Percentiles rank a stretch among this genome's conserved stretches.
Evolutionary conservation across 768 basidiomycete genomes (phyloP).

Genomic region (Glaciozyma antarctica): DNA sequence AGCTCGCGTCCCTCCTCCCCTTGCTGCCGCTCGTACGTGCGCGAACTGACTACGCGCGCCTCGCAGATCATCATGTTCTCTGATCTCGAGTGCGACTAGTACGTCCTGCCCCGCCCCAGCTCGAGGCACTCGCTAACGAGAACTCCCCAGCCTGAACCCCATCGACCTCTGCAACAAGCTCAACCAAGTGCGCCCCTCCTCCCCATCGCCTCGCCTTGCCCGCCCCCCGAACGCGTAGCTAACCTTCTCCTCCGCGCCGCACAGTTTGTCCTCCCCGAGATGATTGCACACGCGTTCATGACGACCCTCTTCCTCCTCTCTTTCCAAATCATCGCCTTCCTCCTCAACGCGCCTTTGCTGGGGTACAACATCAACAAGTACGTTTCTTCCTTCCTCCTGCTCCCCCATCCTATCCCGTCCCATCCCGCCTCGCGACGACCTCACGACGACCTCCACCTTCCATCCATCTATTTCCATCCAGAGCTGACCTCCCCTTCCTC

Average conservation of each 20-base stretch:
- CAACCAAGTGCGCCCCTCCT: slow-evolving; percentile 63
- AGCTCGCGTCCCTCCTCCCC: neutral
- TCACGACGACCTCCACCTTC: neutral
- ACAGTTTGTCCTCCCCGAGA: slow-evolving; percentile 95
- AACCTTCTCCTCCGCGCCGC: neutral
- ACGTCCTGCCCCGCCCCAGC: neutral
- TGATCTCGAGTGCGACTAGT: slow-evolving; percentile 77
- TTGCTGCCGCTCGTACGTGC: too few relatives aligned
- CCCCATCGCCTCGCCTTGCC: neutral
- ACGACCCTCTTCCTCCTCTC: slow-evolving; percentile 80
- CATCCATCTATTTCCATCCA: neutral
- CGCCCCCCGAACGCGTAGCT: neutral
- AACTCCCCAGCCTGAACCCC: slow-evolving; percentile 77
- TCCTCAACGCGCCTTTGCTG: slow-evolving; percentile 78
- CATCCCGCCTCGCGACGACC: neutral
- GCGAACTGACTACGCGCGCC: neutral
- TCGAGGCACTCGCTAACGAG: too few relatives aligned
- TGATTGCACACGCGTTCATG: slow-evolving; percentile 86
- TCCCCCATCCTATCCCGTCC: neutral
- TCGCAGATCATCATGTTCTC: slow-evolving; percentile 98
- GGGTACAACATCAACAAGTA: slow-evolving; percentile 90
- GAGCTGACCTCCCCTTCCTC: neutral
- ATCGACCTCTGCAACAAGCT: slow-evolving; percentile 99
- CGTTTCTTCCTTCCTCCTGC: slow-evolving; percentile 37
- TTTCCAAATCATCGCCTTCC: slow-evolving; percentile 89